Base-by-base conservation (phyloP, 2,329 filamentous ascomycete genomes). In the Trichoderma sp. region DNA sequence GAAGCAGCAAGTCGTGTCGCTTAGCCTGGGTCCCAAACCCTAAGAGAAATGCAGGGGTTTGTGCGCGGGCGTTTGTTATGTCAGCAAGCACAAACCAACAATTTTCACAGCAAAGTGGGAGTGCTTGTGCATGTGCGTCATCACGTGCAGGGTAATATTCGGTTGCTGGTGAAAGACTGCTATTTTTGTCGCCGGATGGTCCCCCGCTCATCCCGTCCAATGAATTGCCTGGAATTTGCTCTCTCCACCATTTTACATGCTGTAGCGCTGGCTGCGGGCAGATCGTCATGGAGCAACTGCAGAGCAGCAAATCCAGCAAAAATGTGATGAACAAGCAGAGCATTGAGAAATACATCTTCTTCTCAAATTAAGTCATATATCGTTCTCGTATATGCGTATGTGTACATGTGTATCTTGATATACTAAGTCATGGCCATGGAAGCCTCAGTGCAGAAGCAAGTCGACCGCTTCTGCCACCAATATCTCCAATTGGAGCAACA, bases 401-500 rank as follows among this genome's bases (percentile, higher is more conserved):
- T 24, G 1, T 18, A 32, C 11, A 60, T n/a, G n/a, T 15, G 2
- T 3, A 32, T 24, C 21, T 53, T 21, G 0, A 53, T 51, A 51
- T 9, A 39, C n/a, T n/a, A n/a, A n/a, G 11, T 1, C 12, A 7
- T 12, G 30, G 30, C 4, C 71, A 72, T 73, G 73, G 70, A 65
- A 11, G 39, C 34, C 61, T 64, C 74, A 11, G 75, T 70, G 68
- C 67, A 62, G 62, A 72, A 65, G 32, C 74, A 78, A 24, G 79
- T 85, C 61, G 76, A 81, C 73, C 86, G 88, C 21, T 90, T 94
- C 78, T 90, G 89, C 75, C 87, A 88, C 73, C 94, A 97, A 79
- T 97, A 93, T 78, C 86, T 95, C 39, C 94, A 98, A 79, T 84
- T 95, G 3, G 89, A 95, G 61, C 83, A 84, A 0, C 80, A 85